Base-by-base conservation (phyloP, 306 rosid genomes). In the Mimosa pudica region DNA sequence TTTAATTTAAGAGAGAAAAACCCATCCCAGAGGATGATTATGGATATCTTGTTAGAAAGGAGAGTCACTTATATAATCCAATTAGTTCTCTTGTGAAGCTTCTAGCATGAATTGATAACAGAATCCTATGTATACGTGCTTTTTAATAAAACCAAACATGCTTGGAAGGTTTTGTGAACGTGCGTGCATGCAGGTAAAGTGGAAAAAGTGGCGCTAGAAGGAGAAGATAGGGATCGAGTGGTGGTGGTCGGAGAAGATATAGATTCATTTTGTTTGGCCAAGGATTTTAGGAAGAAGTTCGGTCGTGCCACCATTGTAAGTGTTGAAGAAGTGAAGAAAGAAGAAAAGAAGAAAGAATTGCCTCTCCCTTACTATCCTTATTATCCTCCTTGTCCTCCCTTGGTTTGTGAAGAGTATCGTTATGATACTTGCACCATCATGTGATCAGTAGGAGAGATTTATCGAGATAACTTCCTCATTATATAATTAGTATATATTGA, bases 201-300 rank as follows among this genome's bases (percentile, higher is more conserved):
- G 74, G 79, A 63, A 9, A 55, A 90, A 11, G 89, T 88, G 49
- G 44, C 82, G 11, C 12, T 90, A 11, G 85, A 82, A 16, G 91
- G 89, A 14, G 87, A 70, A 2, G 77, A 84, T 1, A 76, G 36
- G 10, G 89, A 84, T 70, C 47, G 52, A 0, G 58, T 90, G 76
- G 87, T 75, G 6, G 88, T 81, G 49, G 66, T 14, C 0, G 91
- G 90, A n/a, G 78, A 70, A 3, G 36, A 76, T 0, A 66, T 84
- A 30, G 78, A 87, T 65, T 13, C 45, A 8, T 20, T 81, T 45
- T 75, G 77, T 18, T 63, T 84, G 77, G 69, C 44, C 0, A 79
- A 73, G 73, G 7, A 3, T 38, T 69, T 87, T n/a, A 75, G 73
- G 79, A 87, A 84, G 81, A 84, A 79, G 77, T 84, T 87, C 51